phyloP scores from a whole-genome alignment of 2,329 filamentous ascomycete species.

The Talaromyces islandicus region DNA sequence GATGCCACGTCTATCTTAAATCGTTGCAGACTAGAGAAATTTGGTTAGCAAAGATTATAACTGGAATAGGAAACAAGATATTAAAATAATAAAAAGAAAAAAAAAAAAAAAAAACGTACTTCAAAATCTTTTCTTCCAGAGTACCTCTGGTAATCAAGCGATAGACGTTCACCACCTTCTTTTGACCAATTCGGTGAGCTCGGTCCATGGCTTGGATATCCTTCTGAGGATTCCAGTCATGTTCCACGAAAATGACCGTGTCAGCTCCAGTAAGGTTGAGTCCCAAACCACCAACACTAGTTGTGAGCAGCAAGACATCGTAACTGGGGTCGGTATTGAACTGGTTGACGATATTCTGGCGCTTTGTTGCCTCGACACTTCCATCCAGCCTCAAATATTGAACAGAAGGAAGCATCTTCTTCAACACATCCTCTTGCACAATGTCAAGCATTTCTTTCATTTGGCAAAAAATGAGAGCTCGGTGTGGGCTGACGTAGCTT shows the following conservation, averaged over 20 bases:
- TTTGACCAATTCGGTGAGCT: slow-evolving; percentile 95
- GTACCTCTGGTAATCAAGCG: slow-evolving; percentile 93
- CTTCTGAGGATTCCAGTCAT: slow-evolving; percentile 99
- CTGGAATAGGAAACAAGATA: neutral
- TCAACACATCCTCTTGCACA: slow-evolving; percentile 89
- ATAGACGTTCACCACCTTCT: slow-evolving; percentile 99
- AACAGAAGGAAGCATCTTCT: slow-evolving; percentile 83
- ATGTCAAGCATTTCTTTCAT: slow-evolving; percentile 99
- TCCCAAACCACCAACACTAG: slow-evolving; percentile 87
- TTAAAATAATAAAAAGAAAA: neutral
- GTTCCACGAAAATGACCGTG: slow-evolving; percentile 98
- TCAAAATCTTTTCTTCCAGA: slow-evolving; percentile 94
- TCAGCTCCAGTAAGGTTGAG: slow-evolving; percentile 95
- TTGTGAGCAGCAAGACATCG: slow-evolving; percentile 88
- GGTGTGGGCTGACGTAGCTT: slow-evolving; percentile 89
- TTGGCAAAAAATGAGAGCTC: slow-evolving; percentile 94
- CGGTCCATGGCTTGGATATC: slow-evolving; percentile 99
- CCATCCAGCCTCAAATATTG: slow-evolving; percentile 94
- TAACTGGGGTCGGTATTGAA: slow-evolving; percentile 98
- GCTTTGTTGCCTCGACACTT: slow-evolving; percentile 82
- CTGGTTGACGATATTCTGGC: slow-evolving; percentile 96
- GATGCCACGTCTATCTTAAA: slow-evolving; percentile 99
- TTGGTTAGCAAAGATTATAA: slow-evolving; percentile 2
- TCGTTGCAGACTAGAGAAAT: slow-evolving; percentile 67
- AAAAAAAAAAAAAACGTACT: slow-evolving; percentile 43